Evolutionary conservation across 495 filamentous ascomycete genomes (phyloP).

Genomic region (Astrothelium subdiscretum): DNA sequence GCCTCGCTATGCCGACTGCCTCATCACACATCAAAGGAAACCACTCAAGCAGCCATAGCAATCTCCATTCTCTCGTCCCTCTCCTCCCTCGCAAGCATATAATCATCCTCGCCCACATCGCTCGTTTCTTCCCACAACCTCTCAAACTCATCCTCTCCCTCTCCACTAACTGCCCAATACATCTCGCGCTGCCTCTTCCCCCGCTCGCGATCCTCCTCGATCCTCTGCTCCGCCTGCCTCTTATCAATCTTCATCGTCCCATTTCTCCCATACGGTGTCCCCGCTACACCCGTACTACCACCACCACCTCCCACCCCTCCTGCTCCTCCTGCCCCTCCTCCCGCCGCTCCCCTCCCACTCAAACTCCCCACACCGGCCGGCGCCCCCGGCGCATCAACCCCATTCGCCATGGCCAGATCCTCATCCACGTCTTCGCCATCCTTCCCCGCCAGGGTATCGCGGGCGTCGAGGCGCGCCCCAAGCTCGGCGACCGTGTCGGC

Average conservation of each 20-base stretch:
- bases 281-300: too few relatives aligned
- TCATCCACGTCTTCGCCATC: constrained; percentile 1
- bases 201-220: constrained; percentile 91
- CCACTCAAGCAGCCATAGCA: background rate
- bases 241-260: constrained; percentile 54
- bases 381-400: background rate
- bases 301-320: too few relatives aligned
- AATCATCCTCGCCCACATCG: constrained; percentile 76
- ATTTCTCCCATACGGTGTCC: constrained; percentile 5
- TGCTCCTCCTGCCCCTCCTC: constrained; percentile 12
- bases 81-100: constrained; percentile 60
- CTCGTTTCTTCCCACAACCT: constrained; percentile 70
- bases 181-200: constrained; percentile 83
- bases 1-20: background rate
- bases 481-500: constrained; percentile 62
- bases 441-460: constrained; percentile 35
- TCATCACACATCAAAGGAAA: background rate
- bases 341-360: background rate
- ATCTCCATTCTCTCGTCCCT: constrained; percentile 39
- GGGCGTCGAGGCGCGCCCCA: constrained; percentile 63
- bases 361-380: background rate
- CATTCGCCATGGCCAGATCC: constrained; percentile 1
- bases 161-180: constrained; percentile 67
- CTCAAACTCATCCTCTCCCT: constrained; percentile 53
- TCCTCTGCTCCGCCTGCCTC: constrained; percentile 81